Evolutionary conservation across 352 stramenopile species (phyloP).

Genomic region (Plasmopara viticola): DNA sequence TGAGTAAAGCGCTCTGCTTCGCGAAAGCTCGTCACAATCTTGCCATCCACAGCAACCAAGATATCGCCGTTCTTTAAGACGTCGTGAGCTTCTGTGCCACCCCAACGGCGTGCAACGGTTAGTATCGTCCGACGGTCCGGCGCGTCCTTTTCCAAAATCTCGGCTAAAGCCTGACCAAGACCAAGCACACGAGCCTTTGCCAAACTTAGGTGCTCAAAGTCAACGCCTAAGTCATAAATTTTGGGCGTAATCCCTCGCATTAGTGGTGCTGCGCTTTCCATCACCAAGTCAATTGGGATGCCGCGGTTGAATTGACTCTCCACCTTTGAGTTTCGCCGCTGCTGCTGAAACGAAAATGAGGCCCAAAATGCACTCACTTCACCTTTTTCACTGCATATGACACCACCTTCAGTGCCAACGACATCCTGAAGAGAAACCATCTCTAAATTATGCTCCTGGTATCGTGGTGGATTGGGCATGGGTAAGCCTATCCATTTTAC

Average conservation of each 20-base stretch:
- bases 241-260: constrained; percentile 63
- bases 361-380: constrained; percentile 81
- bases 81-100: constrained; percentile 59
- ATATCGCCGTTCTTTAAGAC: constrained; percentile 82
- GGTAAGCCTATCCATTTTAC: constrained; percentile 83
- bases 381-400: constrained; percentile 62
- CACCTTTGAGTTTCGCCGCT: constrained; percentile 60
- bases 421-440: constrained; percentile 84
- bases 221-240: constrained; percentile 76
- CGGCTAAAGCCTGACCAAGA: constrained; percentile 67
- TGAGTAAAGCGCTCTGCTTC: constrained; percentile 80
- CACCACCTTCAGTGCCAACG: constrained; percentile 72
- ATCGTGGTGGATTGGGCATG: constrained; percentile 74
- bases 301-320: constrained; percentile 84
- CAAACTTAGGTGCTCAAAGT: constrained; percentile 86
- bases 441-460: constrained; percentile 85
- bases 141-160: constrained; percentile 65
- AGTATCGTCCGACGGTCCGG: constrained; percentile 74
- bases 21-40: constrained; percentile 80
- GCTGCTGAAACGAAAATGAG: constrained; percentile 85
- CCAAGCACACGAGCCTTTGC: constrained; percentile 85
- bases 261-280: constrained; percentile 73
- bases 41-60: constrained; percentile 75
- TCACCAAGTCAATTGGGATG: constrained; percentile 84
- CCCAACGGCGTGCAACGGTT: constrained; percentile 68